Evolutionary conservation across 192 early-diverging fungal genomes (phyloP), one percentile per base, ranked within the genome.

Genomic region (Ambispora gerdemannii): DNA sequence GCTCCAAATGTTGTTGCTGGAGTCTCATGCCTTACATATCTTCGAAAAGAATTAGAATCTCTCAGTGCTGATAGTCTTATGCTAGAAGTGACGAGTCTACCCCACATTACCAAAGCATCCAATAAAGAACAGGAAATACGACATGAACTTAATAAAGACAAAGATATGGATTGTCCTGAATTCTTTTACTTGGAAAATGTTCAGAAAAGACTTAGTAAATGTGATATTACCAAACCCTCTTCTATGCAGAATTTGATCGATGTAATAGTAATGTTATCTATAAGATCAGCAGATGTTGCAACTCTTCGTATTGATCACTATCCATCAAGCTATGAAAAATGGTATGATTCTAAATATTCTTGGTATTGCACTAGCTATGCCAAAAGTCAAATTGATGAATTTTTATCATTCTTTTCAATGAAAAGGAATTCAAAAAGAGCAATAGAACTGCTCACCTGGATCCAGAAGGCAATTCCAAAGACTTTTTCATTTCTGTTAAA

Each of bases 301-400:
- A 58, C 20, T 58, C 55, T 58, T 24, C 13, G 55, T 24, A 58
- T 58, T 30, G 24, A 58, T 4, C 55, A 30, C 13, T 58, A 58
- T 30, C 11, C 1, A 25, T 24, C 55, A 58, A 58, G 2, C 24
- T 30, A 10, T 4, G 55, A 58, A 30, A n/a, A 27, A 58, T 58
- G 55, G 55, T 58, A 58, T 58, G 24, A 58, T 24, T 24, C 55
- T 58, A 30, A 13, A 13, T 58, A 58, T 58, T 58, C 55, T 58
- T 58, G 1, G 55, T 58, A 58, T 24, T 58, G 55, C 2, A 58
- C 6, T 4, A 24, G 24, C 24, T 58, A 58, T 58, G 55, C 55
- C 1, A 58, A 58, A 58, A 58, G 24, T 58, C 13, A 58, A 58
- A 30, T 13, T 58, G 55, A 58, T 22, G 0, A 20, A 4, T 13